These are phyloP conservation scores for Blepharisma stoltei DNA, from an alignment of 73 alveolate species.

Conservation along the genomic window DNA sequence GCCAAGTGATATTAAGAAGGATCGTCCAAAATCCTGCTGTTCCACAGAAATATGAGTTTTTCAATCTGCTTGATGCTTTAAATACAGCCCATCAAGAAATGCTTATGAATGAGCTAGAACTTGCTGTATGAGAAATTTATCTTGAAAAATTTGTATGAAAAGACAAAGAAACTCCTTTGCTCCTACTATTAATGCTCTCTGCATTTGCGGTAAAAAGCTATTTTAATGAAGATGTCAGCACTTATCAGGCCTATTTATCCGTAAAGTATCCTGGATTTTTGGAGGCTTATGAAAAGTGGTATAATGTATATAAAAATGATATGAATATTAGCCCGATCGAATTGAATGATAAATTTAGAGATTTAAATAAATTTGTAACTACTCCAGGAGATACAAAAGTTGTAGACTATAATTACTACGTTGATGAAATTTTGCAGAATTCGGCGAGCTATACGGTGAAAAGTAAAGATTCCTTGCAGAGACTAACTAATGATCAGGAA, in stretches of 20 bases:
- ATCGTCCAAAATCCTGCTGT: constrained; percentile 8
- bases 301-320: neutral
- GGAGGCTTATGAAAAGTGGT: neutral
- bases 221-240: constrained; percentile 3
- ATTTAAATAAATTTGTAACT: neutral
- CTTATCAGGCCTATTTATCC: neutral
- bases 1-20: constrained; percentile 11
- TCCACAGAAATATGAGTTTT: neutral
- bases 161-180: neutral
- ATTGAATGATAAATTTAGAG: constrained; percentile 12
- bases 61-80: neutral
- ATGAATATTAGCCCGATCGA: constrained; percentile 6
- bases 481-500: neutral
- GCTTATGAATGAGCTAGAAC: constrained; percentile 17
- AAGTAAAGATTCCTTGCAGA: neutral
- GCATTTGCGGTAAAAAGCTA: neutral
- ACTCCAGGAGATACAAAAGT: constrained; percentile 12
- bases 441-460: neutral
- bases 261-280: neutral
- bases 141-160: constrained; percentile 20
- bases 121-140: neutral
- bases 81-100: neutral
- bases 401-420: constrained; percentile 18
- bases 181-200: neutral
- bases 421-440: constrained; percentile 6